Evolutionary conservation across 768 basidiomycete genomes (phyloP).

Genomic region (Tephrocybe sp.): DNA sequence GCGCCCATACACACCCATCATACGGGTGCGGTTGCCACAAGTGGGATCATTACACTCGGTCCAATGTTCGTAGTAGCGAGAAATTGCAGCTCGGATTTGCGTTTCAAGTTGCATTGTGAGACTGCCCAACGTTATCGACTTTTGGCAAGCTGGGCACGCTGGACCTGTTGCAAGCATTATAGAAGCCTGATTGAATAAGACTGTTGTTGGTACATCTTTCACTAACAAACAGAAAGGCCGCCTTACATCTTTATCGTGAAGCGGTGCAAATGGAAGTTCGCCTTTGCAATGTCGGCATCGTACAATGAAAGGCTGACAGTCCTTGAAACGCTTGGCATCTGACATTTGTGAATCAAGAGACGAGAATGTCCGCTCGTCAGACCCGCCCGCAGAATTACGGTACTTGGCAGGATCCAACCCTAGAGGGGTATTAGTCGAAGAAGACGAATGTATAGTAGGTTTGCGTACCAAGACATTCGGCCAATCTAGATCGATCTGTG

Average conservation of each 20-base stretch:
- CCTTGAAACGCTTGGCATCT: conserved; percentile 84
- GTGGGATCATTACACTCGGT: conserved; percentile 83
- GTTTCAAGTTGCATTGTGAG: conserved; percentile 83
- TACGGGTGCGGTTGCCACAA: conserved; percentile 83
- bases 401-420: conserved; percentile 66
- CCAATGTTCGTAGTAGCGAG: conserved; percentile 88
- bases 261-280: conserved; percentile 53
- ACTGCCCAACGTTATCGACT: conserved; percentile 53
- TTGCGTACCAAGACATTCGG: conserved; percentile 85
- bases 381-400: conserved; percentile 37
- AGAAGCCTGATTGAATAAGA: conserved; percentile 52
- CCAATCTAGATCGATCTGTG: conserved; percentile 87
- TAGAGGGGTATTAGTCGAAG: conserved; percentile 19
- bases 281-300: conserved; percentile 76
- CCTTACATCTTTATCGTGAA: conserved; percentile 59
- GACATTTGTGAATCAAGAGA: conserved; percentile 88
- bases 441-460: background rate
- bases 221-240: background rate
- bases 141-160: conserved; percentile 67
- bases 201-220: conserved; percentile 4
- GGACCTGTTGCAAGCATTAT: conserved; percentile 67
- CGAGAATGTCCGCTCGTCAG: conserved; percentile 67
- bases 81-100: conserved; percentile 77
- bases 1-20: conserved; percentile 91
- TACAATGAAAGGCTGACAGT: conserved; percentile 68